These are phyloP conservation scores for Wickerhamomyces sydowiorum DNA, from an alignment of 805 yeast genomes.

Conservation along the genomic window DNA sequence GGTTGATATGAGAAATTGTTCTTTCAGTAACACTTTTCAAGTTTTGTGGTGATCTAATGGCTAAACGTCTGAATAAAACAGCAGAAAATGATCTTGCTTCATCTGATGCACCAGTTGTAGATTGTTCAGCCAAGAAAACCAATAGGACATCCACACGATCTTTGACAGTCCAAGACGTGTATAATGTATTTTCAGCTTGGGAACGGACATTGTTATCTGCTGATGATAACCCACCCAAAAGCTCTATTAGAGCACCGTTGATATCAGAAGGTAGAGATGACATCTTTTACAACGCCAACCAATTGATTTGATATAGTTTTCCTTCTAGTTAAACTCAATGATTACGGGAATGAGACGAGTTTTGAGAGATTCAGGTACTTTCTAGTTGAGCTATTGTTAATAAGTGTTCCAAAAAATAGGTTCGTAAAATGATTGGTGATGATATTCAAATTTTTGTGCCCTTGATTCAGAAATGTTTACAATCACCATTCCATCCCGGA, in stretches of 20 bases:
- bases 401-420: too few relatives aligned
- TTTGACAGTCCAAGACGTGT: conserved; percentile 67
- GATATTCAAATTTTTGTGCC: too few relatives aligned
- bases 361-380: too few relatives aligned
- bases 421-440: too few relatives aligned
- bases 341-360: neutral
- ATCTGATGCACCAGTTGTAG: conserved; percentile 57
- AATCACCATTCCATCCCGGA: too few relatives aligned
- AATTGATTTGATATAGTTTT: neutral
- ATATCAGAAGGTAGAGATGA: conserved; percentile 56
- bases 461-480: too few relatives aligned
- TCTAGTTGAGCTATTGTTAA: too few relatives aligned
- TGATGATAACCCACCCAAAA: conserved; percentile 67
- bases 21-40: conserved; percentile 64
- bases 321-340: neutral
- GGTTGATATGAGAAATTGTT: conserved; percentile 65
- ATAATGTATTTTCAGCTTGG: conserved; percentile 69
- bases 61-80: conserved; percentile 82
- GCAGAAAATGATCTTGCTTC: conserved; percentile 70
- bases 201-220: conserved; percentile 72
- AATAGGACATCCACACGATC: conserved; percentile 66
- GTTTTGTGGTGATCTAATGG: conserved; percentile 70
- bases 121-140: conserved; percentile 75
- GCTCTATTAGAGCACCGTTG: conserved; percentile 43
- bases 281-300: conserved; percentile 18